Evolutionary conservation across 352 stramenopile genomes (phyloP), one percentile per base, ranked within the genome.

Genomic region (Phytopythium chamaehyphon): DNA sequence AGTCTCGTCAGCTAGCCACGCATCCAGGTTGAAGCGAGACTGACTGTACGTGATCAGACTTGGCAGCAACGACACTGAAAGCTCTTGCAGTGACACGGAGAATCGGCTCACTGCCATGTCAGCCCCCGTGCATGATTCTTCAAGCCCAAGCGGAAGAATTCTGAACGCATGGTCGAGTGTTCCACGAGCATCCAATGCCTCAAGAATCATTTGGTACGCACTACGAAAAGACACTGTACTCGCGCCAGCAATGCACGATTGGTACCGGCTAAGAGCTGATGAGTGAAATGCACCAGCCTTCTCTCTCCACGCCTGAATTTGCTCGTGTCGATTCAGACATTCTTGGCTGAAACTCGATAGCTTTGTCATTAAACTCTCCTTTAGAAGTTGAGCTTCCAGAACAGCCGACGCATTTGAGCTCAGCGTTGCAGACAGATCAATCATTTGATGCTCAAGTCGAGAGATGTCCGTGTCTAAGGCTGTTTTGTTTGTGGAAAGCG

Each of bases 241-340:
- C 28, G 44, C 55, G 33, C 62, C 39, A 40, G 54, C 15, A 39
- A 54, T 12, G 35, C 21, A 31, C 49, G 15, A 19, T 39, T 37
- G 19, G n/a, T 58, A 7, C 8, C 51, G 24, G 40, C 28, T n/a
- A 19, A 28, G 16, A 3, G 45, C 45, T 6, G 48, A 42, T 23
- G 49, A 55, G 21, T 51, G 49, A 7, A 76, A 74, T 3, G 5
- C 50, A 23, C 62, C 46, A 22, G 54, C 57, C 55, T 69, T 70
- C 23, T 59, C 28, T 28, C 54, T 65, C 69, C 62, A 87, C 31
- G 26, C 26, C 51, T 70, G 50, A 36, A 88, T 75, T 53, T 90
- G 72, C 38, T 56, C 55, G 42, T 88, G 45, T 8, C 45, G 45
- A 18, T 40, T 33, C 1, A 24, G 18, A 6, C 45, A 51, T 14